Evolutionary conservation across 2,329 filamentous ascomycete species (phyloP), one percentile per base, ranked within the genome.

Genomic region (Cladophialophora exuberans): DNA sequence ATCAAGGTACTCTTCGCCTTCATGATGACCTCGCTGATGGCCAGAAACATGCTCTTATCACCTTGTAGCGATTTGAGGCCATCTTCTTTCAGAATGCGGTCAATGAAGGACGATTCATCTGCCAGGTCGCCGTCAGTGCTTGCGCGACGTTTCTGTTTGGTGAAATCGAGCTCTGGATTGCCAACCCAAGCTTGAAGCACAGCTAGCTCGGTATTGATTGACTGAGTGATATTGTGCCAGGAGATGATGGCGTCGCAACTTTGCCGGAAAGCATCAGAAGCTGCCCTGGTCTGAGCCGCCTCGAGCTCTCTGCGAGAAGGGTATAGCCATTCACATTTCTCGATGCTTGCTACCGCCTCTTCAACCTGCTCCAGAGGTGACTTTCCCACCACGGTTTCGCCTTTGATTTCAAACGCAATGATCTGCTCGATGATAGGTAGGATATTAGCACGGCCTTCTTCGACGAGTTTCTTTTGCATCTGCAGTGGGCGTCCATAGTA

Each of bases 101-200:
- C 94, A 53, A 99, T 83, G 72, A 99, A 99, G 0, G 91, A 95
- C 0, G 90, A 87, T 65, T 97, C 92, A 66, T 97, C 93, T 22
- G 86, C 85, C 43, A 96, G 83, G 54, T 90, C 88, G 63, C 87
- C 84, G 57, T 83, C 83, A 57, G 80, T 81, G 2, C 85, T 83
- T 1, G 89, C 87, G 56, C 83, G 83, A 49, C 84, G 80, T 61
- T 88, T 87, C 18, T 86, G 82, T 67, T 88, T 88, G 46, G 85
- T 85, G 69, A 97, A 99, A 72, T 97, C 91, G 33, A 99, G 82
- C 67, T 96, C 92, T 31, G 92, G 86, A 67, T 99, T 99, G 51
- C 94, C 94, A 22, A 99, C 94, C 94, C 94, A 99, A 60, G 88
- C 91, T 71, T 94, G 92, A 60, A 99, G 73, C 61, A 97, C 92